Conservation (phyloP, 2,329 filamentous ascomycete species). For the Xylariaceae sp. region DNA sequence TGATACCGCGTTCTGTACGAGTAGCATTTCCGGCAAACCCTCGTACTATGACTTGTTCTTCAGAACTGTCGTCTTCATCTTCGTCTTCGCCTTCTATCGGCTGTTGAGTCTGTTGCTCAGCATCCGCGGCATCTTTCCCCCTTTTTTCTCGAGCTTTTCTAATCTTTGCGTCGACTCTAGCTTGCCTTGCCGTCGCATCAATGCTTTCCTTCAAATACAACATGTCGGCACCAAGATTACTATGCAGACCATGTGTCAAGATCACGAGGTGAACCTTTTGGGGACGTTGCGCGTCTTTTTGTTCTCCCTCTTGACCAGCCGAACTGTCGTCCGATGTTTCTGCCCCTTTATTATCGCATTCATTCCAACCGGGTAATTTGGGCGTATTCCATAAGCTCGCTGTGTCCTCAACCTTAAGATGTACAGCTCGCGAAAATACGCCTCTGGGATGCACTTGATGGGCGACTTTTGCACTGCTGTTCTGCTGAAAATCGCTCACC, state of each 20-base stretch:
- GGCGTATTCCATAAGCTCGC: slow-evolving; percentile 91
- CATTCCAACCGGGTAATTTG: slow-evolving; percentile 62
- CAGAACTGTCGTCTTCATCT: slow-evolving; percentile 50
- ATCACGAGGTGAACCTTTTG: slow-evolving; percentile 88
- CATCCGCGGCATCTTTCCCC: slow-evolving; percentile 26
- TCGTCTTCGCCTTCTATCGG: slow-evolving; percentile 20
- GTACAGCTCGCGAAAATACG: slow-evolving; percentile 77
- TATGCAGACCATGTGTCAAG: slow-evolving; percentile 89
- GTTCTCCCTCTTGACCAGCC: slow-evolving; percentile 18
- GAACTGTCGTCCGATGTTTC: slow-evolving; percentile 27
- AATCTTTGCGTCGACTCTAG: slow-evolving; percentile 61
- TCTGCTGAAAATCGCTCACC: slow-evolving; percentile 70
- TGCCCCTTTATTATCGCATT: slow-evolving; percentile 33
- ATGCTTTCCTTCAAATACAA: slow-evolving; percentile 96
- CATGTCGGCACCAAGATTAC: slow-evolving; percentile 95
- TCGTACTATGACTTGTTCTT: slow-evolving; percentile 81
- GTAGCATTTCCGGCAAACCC: slow-evolving; percentile 88
- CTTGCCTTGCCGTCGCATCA: slow-evolving; percentile 72
- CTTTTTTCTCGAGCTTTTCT: slow-evolving; percentile 50
- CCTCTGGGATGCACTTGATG: slow-evolving; percentile 64
- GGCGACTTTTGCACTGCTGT: slow-evolving; percentile 50
- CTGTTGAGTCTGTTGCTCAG: slow-evolving; percentile 3
- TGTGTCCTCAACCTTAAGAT: slow-evolving; percentile 79
- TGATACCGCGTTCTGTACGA: slow-evolving; percentile 89
- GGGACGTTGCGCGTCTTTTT: slow-evolving; percentile 43